Percentiles rank a stretch among this genome's conserved stretches.
These are phyloP conservation scores for Rosa hybrid DNA, from an alignment of 331 rosid genomes.

Conservation along the genomic window DNA sequence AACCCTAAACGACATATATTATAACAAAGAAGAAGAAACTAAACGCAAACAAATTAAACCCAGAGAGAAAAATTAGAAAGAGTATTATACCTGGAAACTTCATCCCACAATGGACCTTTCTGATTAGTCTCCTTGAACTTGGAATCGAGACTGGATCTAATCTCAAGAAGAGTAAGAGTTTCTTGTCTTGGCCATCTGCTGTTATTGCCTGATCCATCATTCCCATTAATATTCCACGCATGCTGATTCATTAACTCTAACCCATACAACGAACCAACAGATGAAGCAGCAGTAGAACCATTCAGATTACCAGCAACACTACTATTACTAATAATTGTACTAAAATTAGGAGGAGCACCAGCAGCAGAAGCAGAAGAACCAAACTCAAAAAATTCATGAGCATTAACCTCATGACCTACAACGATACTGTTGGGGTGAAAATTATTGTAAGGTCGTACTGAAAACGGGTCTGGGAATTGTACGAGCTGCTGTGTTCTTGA, in stretches of 20 bases:
- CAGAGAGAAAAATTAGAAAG: not conserved
- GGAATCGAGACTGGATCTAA: conserved; percentile 84
- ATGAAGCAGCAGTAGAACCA: not conserved
- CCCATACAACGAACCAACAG: conserved; percentile 4
- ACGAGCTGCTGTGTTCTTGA: conserved; percentile 30
- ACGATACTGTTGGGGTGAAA: not conserved
- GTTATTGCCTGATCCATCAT: conserved; percentile 42
- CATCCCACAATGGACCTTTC: conserved; percentile 81
- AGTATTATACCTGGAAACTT: conserved; percentile 68
- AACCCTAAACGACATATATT: not conserved
- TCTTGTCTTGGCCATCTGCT: conserved; percentile 79
- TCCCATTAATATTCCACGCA: conserved; percentile 6
- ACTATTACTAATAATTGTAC: not conserved
- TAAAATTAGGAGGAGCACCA: not conserved
- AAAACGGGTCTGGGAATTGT: conserved; percentile 13
- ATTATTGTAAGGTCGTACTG: conserved; percentile 21
- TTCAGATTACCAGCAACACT: not conserved
- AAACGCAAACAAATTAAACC: not conserved
- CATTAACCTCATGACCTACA: not conserved
- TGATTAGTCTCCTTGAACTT: conserved; percentile 74
- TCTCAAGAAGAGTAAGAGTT: conserved; percentile 73
- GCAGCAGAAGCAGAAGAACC: not conserved
- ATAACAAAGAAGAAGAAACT: not conserved
- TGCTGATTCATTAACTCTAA: conserved; percentile 5
- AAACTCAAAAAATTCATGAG: not conserved